A percentile compares a stretch with the other conserved stretches of the same genome.
Conservation (phyloP, 345 rosid species). For the Syzygium jambos region DNA sequence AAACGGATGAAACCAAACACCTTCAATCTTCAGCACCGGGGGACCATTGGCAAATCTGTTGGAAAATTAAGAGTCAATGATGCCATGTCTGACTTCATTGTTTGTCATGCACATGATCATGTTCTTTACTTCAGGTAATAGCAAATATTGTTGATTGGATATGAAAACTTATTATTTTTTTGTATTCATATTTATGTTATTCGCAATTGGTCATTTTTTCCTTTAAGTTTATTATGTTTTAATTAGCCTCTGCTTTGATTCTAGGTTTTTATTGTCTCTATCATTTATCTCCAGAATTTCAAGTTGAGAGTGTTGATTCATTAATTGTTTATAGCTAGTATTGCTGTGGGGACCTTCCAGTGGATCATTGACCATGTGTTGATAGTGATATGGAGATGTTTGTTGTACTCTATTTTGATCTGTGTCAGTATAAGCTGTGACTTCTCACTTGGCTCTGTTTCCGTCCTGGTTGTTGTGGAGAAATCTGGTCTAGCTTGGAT, state of each 20-base stretch:
- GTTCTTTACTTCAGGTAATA: constrained; percentile 84
- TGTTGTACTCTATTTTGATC: background rate
- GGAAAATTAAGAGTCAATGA: constrained; percentile 87
- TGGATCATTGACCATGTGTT: background rate
- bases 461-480: background rate
- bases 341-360: background rate
- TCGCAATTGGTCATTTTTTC: background rate
- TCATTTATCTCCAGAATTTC: background rate
- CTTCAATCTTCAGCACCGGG: constrained; percentile 90
- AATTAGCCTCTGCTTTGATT: background rate
- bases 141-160: background rate
- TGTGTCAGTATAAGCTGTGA: background rate
- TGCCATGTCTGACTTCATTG: constrained; percentile 87
- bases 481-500: background rate
- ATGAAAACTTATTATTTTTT: background rate
- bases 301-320: background rate
- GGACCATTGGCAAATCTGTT: constrained; percentile 94
- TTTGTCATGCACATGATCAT: constrained; percentile 90
- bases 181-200: background rate
- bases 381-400: background rate
- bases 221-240: background rate
- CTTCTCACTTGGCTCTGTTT: background rate
- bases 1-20: constrained; percentile 89
- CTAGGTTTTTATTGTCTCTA: background rate
- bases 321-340: background rate